Conservation (phyloP, 495 filamentous ascomycete genomes). For the Talaromyces nanjingensis region DNA sequence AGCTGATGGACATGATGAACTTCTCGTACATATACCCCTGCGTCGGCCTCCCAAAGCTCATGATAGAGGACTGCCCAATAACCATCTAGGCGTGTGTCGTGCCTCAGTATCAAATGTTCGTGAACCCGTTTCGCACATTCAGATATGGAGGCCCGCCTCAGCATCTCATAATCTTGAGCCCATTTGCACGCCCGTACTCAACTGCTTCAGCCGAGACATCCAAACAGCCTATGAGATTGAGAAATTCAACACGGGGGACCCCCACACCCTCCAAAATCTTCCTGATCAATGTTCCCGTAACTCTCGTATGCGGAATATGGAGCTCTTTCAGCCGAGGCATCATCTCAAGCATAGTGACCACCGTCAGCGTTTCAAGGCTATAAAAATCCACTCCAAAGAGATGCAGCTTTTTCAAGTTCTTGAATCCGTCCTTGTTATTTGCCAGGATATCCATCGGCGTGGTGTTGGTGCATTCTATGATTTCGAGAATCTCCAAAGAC, state of each 20-base stretch:
- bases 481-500: constrained; percentile 21
- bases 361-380: constrained; percentile 17
- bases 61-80: not conserved
- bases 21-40: no score
- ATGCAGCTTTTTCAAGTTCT: constrained; percentile 24
- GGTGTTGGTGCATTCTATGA: constrained; percentile 21
- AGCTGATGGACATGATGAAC: not conserved
- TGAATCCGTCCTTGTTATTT: not conserved
- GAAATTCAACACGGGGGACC: constrained; percentile 17
- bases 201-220: constrained; percentile 31
- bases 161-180: constrained; percentile 21
- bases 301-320: constrained; percentile 26
- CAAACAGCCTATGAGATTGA: constrained; percentile 27
- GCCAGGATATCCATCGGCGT: constrained; percentile 1
- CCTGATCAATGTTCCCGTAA: constrained; percentile 31
- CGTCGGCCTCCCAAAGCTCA: no score
- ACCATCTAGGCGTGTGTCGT: not conserved
- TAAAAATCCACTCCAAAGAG: constrained; percentile 16
- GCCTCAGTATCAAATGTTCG: not conserved
- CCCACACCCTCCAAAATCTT: constrained; percentile 12
- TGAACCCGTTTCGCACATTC: not conserved
- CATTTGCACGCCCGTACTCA: constrained; percentile 26
- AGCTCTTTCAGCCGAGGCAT: constrained; percentile 24
- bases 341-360: constrained; percentile 11
- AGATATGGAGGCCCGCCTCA: not conserved